Conservation (phyloP, 345 rosid species). For the Gossypium sturtianum region DNA sequence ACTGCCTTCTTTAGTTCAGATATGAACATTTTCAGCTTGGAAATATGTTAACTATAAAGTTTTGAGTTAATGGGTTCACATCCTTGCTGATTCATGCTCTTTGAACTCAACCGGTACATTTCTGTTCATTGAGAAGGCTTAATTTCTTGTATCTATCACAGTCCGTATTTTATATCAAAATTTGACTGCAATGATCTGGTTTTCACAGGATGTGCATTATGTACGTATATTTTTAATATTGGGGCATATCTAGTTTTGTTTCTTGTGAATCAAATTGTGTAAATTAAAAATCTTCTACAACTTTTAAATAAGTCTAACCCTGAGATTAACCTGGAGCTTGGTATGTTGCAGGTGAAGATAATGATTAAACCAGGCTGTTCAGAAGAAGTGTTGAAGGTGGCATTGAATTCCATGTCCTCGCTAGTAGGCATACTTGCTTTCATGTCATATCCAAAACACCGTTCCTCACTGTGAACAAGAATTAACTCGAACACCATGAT, state of each 20-base stretch:
- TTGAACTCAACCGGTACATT: background rate
- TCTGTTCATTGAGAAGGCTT: background rate
- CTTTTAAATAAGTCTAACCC: background rate
- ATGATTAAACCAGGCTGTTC: constrained; percentile 39
- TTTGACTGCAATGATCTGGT: background rate
- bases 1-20: constrained; percentile 4
- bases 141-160: background rate
- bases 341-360: constrained; percentile 26
- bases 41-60: background rate
- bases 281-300: background rate
- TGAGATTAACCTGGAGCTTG: constrained; percentile 3
- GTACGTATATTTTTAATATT: background rate
- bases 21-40: background rate
- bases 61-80: background rate
- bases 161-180: background rate
- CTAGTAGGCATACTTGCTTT: constrained; percentile 25
- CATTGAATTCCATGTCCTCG: constrained; percentile 28
- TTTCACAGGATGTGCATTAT: background rate
- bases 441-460: constrained; percentile 18
- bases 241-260: background rate
- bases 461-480: constrained; percentile 26
- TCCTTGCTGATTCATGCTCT: background rate
- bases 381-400: constrained; percentile 26
- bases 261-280: background rate
- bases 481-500: background rate